Percentiles rank a stretch among this genome's conserved stretches.
phyloP scores from a whole-genome alignment of 768 basidiomycete species.

The Russula emetica region DNA sequence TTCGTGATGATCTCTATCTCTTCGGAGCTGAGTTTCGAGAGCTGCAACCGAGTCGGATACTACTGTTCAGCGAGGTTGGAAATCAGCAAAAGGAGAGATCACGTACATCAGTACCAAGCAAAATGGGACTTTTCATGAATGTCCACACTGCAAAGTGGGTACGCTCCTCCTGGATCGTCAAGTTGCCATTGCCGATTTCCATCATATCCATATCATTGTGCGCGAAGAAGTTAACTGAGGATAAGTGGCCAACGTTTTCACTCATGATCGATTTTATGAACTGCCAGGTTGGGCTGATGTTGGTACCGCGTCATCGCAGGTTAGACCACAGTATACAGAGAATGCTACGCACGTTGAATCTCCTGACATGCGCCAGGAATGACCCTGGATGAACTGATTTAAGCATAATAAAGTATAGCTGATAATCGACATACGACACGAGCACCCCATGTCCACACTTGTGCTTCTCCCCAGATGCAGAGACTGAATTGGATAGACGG shows the following conservation, averaged over 20 bases:
- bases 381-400: conserved; percentile 36
- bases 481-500: conserved; percentile 48
- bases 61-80: background rate
- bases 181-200: conserved; percentile 46
- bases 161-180: conserved; percentile 48
- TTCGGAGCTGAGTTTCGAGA: conserved; percentile 39
- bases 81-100: background rate
- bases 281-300: conserved; percentile 43
- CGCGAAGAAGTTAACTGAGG: conserved; percentile 43
- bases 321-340: background rate
- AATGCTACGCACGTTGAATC: conserved; percentile 38
- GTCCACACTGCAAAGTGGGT: conserved; percentile 58
- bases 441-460: conserved; percentile 58
- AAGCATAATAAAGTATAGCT: background rate
- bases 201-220: conserved; percentile 63
- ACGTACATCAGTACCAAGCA: conserved; percentile 41
- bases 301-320: background rate
- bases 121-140: conserved; percentile 55
- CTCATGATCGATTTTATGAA: conserved; percentile 46
- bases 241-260: conserved; percentile 42
- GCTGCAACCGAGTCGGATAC: conserved; percentile 33
- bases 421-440: conserved; percentile 40
- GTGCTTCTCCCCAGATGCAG: conserved; percentile 52
- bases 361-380: conserved; percentile 52
- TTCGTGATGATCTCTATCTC: conserved; percentile 50